These are phyloP conservation scores for Cadophora gregata DNA, from an alignment of 2,329 filamentous ascomycete genomes.

Conservation along the genomic window DNA sequence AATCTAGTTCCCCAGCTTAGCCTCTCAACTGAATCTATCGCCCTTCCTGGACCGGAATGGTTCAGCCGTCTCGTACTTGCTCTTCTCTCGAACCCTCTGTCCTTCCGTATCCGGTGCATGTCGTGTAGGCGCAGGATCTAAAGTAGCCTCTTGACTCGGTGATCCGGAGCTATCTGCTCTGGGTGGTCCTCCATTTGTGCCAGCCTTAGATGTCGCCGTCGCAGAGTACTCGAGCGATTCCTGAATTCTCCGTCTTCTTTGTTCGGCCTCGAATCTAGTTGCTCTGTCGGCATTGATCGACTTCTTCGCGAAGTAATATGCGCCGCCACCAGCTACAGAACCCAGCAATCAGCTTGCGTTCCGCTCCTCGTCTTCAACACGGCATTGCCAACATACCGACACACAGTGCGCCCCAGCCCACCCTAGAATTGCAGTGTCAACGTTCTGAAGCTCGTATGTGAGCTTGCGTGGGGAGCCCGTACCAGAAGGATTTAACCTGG, in stretches of 20 bases:
- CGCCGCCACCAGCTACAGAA: constrained; percentile 86
- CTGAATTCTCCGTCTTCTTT: constrained; percentile 63
- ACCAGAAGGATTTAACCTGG: constrained; percentile 72
- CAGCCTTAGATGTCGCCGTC: constrained; percentile 35
- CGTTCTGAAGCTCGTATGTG: constrained; percentile 22
- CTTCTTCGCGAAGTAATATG: constrained; percentile 95
- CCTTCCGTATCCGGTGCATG: constrained; percentile 77
- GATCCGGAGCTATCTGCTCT: constrained; percentile 63
- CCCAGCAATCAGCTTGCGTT: constrained; percentile 28
- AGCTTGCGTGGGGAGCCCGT: constrained; percentile 39
- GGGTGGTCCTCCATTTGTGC: constrained; percentile 55
- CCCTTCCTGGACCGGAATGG: constrained; percentile 83
- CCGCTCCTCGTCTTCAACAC: not conserved
- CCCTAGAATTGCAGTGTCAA: constrained; percentile 57
- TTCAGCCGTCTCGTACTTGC: constrained; percentile 84
- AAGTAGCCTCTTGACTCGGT: constrained; percentile 72
- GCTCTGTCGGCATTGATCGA: constrained; percentile 91
- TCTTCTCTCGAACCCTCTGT: constrained; percentile 74
- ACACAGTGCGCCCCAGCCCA: constrained; percentile 91
- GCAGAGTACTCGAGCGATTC: constrained; percentile 59
- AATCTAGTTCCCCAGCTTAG: constrained; percentile 24
- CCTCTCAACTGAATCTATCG: constrained; percentile 74
- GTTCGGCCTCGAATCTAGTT: constrained; percentile 68
- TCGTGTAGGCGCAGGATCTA: constrained; percentile 84
- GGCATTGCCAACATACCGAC: constrained; percentile 63